Base-by-base conservation (phyloP, 2,329 filamentous ascomycete species). In the Parastagonospora nodorum region DNA sequence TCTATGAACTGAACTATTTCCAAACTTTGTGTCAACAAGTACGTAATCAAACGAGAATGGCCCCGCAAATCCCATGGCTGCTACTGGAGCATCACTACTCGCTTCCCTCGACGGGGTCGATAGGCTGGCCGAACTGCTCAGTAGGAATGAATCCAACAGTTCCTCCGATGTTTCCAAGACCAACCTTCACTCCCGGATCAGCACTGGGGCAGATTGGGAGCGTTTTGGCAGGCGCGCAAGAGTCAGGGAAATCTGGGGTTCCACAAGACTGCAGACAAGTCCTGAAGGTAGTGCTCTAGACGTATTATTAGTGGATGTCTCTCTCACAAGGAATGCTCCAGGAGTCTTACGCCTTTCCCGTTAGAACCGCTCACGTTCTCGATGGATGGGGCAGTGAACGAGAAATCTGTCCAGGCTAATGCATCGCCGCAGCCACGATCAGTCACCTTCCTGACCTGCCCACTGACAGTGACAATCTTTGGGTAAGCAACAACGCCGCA, bases 381-480 rank as follows among this genome's bases (percentile, higher is more conserved):
- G 5, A 30, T 16, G 5, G 29, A 42, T 42, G 39, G 39, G 14
- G 39, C 39, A 30, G 27, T 42, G 27, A 42, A 42, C 9, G 39
- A 2, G 10, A 42, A 42, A 42, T 42, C 11, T 16, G 30, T 24
- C 39, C 39, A 42, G 27, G 27, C 12, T 8, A 30, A 29, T 31
- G 8, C 39, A 30, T 29, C 14, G 29, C 39, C 39, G 29, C 39
- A 42, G 15, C 39, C 39, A 42, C n/a, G 24, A 14, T 42, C 39
- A 42, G 29, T 31, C 27, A 15, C 16, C 39, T 24, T 42, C 14
- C 39, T 30, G 39, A 31, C 11, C 39, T 42, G 39, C 39, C 39
- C 39, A 42, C 39, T 42, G 39, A 42, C 39, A 29, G 39, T 42
- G 12, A 42, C 39, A 30, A 42, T 24, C 39, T 31, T 42, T 2